Evolutionary conservation across 1,284 basidiomycete species (phyloP).

Genomic region (Leccinum subatratum): DNA sequence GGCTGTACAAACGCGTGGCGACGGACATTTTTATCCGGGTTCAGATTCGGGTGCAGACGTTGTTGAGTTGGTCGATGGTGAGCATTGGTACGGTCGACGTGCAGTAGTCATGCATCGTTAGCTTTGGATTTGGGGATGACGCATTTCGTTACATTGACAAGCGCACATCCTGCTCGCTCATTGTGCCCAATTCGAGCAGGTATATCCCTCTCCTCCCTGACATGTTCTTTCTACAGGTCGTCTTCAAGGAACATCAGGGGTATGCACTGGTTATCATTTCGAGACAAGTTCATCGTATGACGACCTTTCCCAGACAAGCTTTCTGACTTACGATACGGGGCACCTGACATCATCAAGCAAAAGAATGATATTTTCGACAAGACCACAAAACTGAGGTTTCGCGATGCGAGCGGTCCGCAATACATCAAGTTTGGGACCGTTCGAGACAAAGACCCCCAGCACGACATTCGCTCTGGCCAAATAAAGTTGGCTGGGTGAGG

Average conservation of each 20-base stretch:
- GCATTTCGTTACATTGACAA: too few species aligned
- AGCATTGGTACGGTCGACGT: too few species aligned
- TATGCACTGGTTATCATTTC: constrained; percentile 3
- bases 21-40: too few species aligned
- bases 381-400: constrained; percentile 44
- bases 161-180: too few species aligned
- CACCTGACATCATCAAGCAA: constrained; percentile 34
- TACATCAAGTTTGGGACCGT: constrained; percentile 46
- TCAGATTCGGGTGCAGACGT: too few species aligned
- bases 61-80: too few species aligned
- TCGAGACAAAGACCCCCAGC: constrained; percentile 39
- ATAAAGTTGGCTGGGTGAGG: constrained; percentile 41
- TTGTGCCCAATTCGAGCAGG: too few species aligned
- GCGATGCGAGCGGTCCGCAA: constrained; percentile 35
- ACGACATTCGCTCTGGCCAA: constrained; percentile 43
- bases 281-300: not conserved
- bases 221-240: constrained; percentile 19
- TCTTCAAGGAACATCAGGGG: constrained; percentile 36
- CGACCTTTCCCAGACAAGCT: constrained; percentile 29
- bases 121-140: too few species aligned
- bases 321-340: constrained; percentile 27
- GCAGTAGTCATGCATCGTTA: too few species aligned
- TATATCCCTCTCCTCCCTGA: not conserved
- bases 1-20: too few species aligned
- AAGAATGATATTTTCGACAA: constrained; percentile 46